A percentile compares a stretch with the other conserved stretches of the same genome.
phyloP scores from a whole-genome alignment of 2,329 filamentous ascomycete genomes.

The Colletotrichum horii region DNA sequence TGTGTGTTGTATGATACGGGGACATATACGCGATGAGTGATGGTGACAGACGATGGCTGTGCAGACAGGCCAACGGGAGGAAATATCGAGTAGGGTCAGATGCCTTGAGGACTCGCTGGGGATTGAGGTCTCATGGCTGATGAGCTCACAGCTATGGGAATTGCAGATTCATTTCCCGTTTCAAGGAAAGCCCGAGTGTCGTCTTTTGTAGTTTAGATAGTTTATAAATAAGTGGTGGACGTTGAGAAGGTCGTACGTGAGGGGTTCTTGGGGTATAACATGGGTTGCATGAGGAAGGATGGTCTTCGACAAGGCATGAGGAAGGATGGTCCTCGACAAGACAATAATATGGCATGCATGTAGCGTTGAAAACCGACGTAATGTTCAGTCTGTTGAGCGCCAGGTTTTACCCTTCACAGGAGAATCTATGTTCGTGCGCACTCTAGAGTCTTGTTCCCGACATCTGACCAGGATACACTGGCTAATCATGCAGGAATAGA shows the following conservation, averaged over 20 bases:
- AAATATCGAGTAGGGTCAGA: neutral
- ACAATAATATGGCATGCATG: rapidly evolving
- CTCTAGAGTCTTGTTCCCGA: rapidly evolving
- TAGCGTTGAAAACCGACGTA: rapidly evolving
- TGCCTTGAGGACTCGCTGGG: neutral
- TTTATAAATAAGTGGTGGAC: neutral
- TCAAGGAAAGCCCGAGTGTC: neutral
- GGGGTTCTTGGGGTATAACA: neutral
- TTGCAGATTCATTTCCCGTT: neutral
- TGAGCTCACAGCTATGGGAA: neutral
- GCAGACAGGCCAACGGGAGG: neutral
- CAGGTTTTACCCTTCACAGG: neutral
- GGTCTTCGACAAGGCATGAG: neutral
- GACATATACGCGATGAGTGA: neutral
- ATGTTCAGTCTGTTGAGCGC: rapidly evolving
- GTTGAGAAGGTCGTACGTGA: neutral
- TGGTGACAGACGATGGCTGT: neutral
- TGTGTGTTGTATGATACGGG: neutral
- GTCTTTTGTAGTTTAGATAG: neutral
- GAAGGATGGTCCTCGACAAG: neutral
- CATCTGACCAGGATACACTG: rapidly evolving
- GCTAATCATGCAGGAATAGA: neutral
- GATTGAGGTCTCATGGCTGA: neutral
- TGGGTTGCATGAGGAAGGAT: neutral
- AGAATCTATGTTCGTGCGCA: rapidly evolving